Percentiles rank a stretch among this genome's conserved stretches.
Evolutionary conservation across 768 basidiomycete species (phyloP).

Genomic region (Basidioascus undulatus): DNA sequence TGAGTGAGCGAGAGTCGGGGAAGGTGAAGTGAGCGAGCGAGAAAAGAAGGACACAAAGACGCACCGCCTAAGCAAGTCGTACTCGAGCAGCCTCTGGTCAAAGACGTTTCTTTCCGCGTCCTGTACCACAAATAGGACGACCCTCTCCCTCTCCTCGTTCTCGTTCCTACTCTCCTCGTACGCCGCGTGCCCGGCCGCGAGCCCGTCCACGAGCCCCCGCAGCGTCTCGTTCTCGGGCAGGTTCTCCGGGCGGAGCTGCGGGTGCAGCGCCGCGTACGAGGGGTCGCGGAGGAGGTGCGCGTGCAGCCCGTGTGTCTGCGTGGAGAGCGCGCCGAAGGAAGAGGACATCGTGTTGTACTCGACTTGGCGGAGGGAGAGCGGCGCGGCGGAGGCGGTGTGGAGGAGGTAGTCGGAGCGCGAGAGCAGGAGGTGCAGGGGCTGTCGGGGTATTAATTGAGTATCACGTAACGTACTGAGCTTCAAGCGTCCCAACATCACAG

Average conservation of each 20-base stretch:
- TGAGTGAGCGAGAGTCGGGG: conserved; percentile 4
- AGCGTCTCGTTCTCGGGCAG: conserved; percentile 54
- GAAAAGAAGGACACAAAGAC: conserved; percentile 9
- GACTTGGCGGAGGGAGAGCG: conserved; percentile 61
- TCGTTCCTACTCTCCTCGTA: conserved; percentile 32
- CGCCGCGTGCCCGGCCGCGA: conserved; percentile 54
- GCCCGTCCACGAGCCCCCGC: conserved; percentile 41
- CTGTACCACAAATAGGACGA: conserved; percentile 71
- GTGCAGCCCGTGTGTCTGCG: conserved; percentile 26
- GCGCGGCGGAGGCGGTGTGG: conserved; percentile 26
- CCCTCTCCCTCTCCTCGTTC: conserved; percentile 5
- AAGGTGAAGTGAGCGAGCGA: conserved; percentile 32
- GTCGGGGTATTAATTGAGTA: background rate
- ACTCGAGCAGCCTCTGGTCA: conserved; percentile 75
- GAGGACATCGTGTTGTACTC: conserved; percentile 95
- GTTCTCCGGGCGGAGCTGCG: conserved; percentile 28
- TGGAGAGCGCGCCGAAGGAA: conserved; percentile 62
- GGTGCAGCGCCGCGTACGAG: conserved; percentile 18
- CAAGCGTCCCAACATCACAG: background rate
- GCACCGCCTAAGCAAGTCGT: conserved; percentile 54
- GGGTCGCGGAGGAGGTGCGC: conserved; percentile 6
- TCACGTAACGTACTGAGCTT: background rate
- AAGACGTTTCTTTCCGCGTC: conserved; percentile 77
- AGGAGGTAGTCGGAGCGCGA: conserved; percentile 89
- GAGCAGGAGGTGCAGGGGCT: conserved; percentile 69